A percentile compares a stretch with the other conserved stretches of the same genome.
phyloP scores from a whole-genome alignment of 2,329 filamentous ascomycete genomes.

The Ophiostoma novo-ulmi region DNA sequence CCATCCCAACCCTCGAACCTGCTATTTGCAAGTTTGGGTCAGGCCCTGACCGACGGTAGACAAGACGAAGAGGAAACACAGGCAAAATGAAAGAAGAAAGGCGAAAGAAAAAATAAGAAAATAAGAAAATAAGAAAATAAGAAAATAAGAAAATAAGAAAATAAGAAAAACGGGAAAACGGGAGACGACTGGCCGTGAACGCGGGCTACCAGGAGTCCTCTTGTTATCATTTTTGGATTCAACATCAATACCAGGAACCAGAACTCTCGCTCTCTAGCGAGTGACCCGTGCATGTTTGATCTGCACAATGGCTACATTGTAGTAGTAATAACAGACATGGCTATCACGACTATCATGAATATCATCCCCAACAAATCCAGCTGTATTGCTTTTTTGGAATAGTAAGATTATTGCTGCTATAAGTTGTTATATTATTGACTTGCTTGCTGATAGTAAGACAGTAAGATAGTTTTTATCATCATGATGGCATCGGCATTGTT shows the following conservation, averaged over 20 bases:
- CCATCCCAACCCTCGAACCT: neutral
- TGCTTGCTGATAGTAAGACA: neutral
- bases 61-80: neutral
- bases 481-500: neutral
- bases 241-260: neutral
- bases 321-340: neutral
- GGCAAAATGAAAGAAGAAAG: neutral
- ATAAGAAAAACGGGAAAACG: too few species aligned
- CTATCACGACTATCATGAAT: neutral
- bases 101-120: too few species aligned
- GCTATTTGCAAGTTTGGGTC: neutral
- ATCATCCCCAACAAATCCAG: neutral
- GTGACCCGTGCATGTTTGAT: neutral
- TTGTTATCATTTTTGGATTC: neutral
- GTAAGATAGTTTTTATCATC: neutral
- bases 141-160: too few species aligned
- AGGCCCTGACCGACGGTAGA: neutral
- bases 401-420: too few species aligned
- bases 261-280: neutral
- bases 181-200: neutral
- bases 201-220: neutral
- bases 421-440: neutral
- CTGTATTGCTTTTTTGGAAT: too few species aligned
- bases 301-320: constrained; percentile 1
- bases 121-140: too few species aligned